Evolutionary conservation across 1,284 basidiomycete genomes (phyloP).

Genomic region (Puccinia coronata): DNA sequence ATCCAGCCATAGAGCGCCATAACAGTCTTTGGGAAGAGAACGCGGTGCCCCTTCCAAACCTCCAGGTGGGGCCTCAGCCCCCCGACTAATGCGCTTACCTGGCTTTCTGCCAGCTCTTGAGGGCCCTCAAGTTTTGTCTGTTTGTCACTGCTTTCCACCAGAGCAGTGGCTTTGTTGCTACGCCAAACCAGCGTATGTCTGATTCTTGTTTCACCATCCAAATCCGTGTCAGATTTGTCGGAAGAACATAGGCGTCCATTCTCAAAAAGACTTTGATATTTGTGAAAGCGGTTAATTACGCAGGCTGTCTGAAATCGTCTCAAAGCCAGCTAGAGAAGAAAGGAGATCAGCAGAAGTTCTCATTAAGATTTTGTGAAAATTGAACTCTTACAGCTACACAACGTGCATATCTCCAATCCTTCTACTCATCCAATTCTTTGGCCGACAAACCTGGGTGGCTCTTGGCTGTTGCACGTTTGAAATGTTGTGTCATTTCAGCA

Average conservation of each 20-base stretch:
- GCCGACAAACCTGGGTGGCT: too few species aligned
- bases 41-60: background rate
- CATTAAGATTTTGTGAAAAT: too few species aligned
- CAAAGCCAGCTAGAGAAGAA: background rate
- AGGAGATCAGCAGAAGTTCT: too few species aligned
- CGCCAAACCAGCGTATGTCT: constrained; percentile 10
- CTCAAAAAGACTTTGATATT: background rate
- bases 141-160: constrained; percentile 7
- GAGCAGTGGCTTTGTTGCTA: constrained; percentile 1
- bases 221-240: constrained; percentile 8
- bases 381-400: background rate
- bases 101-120: constrained; percentile 7
- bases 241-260: constrained; percentile 10
- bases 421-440: constrained; percentile 10
- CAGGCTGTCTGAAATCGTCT: constrained; percentile 6
- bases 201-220: background rate
- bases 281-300: background rate
- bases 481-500: background rate
- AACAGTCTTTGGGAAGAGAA: background rate
- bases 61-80: background rate
- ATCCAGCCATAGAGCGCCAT: background rate
- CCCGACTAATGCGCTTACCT: background rate
- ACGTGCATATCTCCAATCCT: background rate
- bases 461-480: background rate
- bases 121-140: background rate